Base-by-base conservation (phyloP, 805 yeast species). In the Candida bentonensis region DNA sequence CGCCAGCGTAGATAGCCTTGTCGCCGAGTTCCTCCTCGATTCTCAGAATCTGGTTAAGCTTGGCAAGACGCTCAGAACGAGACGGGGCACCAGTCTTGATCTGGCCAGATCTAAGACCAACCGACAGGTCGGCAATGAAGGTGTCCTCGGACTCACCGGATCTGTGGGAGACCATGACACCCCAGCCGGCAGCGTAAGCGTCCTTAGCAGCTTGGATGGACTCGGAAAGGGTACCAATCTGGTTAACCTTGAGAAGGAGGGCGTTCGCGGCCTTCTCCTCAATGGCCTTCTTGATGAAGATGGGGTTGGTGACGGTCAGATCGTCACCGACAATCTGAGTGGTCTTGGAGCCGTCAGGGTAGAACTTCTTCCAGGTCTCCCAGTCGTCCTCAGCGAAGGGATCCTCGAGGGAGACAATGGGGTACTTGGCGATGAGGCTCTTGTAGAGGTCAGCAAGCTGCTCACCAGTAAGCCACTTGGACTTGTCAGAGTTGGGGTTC, bases 21-120 rank as follows among this genome's bases (percentile, higher is more conserved):
- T 78, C 88, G 66, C 96, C 97, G 65, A 89, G 82, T 75, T 84
- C 94, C 76, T 89, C 95, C 79, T 92, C 97, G 63, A 89, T 89
- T 76, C 97, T 85, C 69, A 89, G 79, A 70, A 89, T 80, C 79
- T 89, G 96, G 88, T 89, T 89, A 70, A 82, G 80, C 77, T 89
- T 89, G 68, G 97, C 97, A 71, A 92, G 82, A 82, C 98, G 89
- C 78, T 89, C 98, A 58, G 96, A 85, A 78, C 98, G 88, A 59
- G 96, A 95, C 66, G 97, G 97, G 67, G 98, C 97, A 81, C 98
- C 98, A 59, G 96, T 85, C 88, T 89, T 89, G 73, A 89, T 84
- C 78, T 89, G 97, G 68, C 96, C 98, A 56, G 94, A 62, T 81
- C 96, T 86, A 69, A 89, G 78, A 77, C 97, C 97, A 61, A 92